Base-by-base conservation (phyloP, 2,329 filamentous ascomycete genomes). In the Neonectria faginata region DNA sequence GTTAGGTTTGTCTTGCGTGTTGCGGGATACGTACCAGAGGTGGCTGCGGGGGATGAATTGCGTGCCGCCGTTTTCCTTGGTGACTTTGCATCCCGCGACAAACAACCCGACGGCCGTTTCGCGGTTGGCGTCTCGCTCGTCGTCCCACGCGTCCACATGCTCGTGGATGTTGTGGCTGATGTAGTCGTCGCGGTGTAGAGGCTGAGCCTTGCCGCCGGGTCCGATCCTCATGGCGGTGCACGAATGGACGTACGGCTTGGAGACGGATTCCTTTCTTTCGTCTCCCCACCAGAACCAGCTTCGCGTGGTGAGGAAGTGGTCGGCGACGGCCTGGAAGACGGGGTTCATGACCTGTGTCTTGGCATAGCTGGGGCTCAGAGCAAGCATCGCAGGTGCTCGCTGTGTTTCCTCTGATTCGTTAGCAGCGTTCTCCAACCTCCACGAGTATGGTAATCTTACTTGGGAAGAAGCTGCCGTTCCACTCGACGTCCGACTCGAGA, bases 171-270 rank as follows among this genome's bases (percentile, higher is more conserved):
- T 69, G 18, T 68, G 67, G 22, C 57, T 59, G 25, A 69, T 66
- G 7, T 68, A 68, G 14, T 69, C 66, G n/a, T 69, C 67, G 1
- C 66, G 63, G 20, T 68, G 66, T n/a, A 68, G 66, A 2, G 66
- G 67, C 25, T 68, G 65, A 1, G 66, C 66, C 3, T 65, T 67
- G 2, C 48, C 66, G 3, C 65, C 66, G 29, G 67, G 67, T 0
- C 66, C 66, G 18, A 69, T 69, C 6, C 62, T 56, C 65, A 69
- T 69, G 2, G 65, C 67, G 1, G 50, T 51, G 16, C 57, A 60
- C 1, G 65, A 67, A 55, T 69, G 65, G 16, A 68, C n/a, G 51
- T 69, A 64, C 2, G 67, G 65, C 22, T 62, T 68, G 3, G 67
- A 69, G 2, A 68, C 45, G 6, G 62, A 66, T 9, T 64, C 65